Conservation (phyloP, 257 asterid genomes). For the Lantana camara region DNA sequence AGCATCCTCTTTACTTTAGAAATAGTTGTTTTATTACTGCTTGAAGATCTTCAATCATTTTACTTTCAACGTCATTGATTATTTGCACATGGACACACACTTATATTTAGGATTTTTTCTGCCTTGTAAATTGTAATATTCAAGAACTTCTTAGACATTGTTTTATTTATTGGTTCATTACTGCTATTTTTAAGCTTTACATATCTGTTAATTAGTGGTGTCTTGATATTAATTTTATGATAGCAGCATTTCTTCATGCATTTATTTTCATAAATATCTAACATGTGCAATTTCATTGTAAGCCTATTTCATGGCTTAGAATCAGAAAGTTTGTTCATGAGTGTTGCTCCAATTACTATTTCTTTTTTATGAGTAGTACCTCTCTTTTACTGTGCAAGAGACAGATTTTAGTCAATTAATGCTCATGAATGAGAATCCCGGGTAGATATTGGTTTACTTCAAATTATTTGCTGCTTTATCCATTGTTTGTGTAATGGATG, state of each 20-base stretch:
- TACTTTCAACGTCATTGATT: not conserved
- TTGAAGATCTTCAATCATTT: not conserved
- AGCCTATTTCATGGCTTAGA: not conserved
- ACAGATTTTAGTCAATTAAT: constrained; percentile 1
- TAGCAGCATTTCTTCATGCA: not conserved
- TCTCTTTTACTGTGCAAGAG: not conserved
- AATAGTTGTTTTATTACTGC: not conserved
- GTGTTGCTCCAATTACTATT: constrained; percentile 8
- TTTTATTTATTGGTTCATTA: constrained; percentile 11
- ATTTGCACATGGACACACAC: not conserved
- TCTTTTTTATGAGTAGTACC: not conserved
- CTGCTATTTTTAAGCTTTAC: not conserved
- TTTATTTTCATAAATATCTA: not conserved
- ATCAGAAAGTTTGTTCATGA: not conserved
- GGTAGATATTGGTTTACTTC: not conserved
- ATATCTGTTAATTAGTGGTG: not conserved
- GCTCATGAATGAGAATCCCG: constrained; percentile 6
- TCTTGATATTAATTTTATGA: constrained; percentile 1
- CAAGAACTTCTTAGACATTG: not conserved
- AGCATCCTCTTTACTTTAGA: no score
- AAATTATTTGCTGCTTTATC: constrained; percentile 8
- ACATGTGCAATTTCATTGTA: constrained; percentile 2
- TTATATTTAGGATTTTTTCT: not conserved
- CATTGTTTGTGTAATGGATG: not conserved
- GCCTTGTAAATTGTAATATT: not conserved